Percentiles rank a stretch among this genome's conserved stretches.
Evolutionary conservation across 2,329 filamentous ascomycete genomes (phyloP).

Genomic region (Ramularia endophylla): DNA sequence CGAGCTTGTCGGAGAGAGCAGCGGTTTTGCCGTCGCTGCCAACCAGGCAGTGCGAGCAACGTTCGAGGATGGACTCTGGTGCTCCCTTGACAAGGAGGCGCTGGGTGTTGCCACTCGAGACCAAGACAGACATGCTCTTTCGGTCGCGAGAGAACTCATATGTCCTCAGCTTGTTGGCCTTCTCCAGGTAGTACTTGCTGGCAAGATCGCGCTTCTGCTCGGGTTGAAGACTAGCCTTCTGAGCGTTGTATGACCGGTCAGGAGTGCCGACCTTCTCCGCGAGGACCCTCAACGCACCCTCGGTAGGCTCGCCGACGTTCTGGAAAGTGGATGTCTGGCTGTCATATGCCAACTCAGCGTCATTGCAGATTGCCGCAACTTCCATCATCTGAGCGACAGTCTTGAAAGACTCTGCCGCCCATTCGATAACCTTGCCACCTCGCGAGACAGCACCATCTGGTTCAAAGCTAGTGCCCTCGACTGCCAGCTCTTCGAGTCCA

Average conservation of each 20-base stretch:
- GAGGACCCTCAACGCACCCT: conserved; percentile 83
- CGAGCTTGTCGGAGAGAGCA: conserved; percentile 62
- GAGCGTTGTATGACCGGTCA: conserved; percentile 54
- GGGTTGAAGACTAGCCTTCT: conserved; percentile 42
- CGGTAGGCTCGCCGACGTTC: conserved; percentile 89
- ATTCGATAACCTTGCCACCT: conserved; percentile 61
- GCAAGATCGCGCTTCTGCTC: conserved; percentile 69
- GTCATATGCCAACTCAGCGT: conserved; percentile 78
- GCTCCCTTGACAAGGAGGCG: conserved; percentile 94
- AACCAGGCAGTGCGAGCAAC: conserved; percentile 75
- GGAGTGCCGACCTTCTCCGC: conserved; percentile 92
- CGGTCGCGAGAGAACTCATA: conserved; percentile 97
- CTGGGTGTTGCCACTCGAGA: conserved; percentile 62
- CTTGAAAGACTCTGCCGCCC: conserved; percentile 63
- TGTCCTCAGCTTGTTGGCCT: conserved; percentile 69
- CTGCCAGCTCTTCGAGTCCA: conserved; percentile 75
- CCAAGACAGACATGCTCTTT: conserved; percentile 98
- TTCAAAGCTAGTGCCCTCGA: conserved; percentile 88
- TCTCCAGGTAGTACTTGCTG: conserved; percentile 77
- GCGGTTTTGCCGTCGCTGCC: conserved; percentile 75
- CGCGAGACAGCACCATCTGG: conserved; percentile 67
- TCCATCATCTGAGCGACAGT: conserved; percentile 75
- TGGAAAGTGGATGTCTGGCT: conserved; percentile 65
- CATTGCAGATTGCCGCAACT: conserved; percentile 75
- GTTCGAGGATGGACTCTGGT: conserved; percentile 87